Conservation (phyloP, 2,329 filamentous ascomycete genomes). For the Sarocladium oryzae region DNA sequence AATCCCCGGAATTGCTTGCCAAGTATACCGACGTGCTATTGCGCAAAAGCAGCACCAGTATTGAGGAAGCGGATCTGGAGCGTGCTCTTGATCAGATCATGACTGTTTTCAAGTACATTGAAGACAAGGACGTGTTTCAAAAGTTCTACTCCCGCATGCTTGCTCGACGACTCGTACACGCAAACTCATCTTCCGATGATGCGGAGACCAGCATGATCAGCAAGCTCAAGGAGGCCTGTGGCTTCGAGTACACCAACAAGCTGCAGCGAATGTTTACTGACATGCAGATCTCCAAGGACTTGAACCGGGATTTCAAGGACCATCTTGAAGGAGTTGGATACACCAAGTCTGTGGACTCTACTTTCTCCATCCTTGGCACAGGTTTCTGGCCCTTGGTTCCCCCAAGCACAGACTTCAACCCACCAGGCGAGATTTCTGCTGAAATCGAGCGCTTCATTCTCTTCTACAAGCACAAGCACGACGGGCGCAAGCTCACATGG, state of each 20-base stretch:
- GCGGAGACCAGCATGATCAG: constrained; percentile 99
- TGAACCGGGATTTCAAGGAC: constrained; percentile 84
- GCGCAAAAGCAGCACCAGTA: constrained; percentile 87
- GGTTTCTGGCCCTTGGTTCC: constrained; percentile 94
- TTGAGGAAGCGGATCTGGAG: constrained; percentile 91
- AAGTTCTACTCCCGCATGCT: constrained; percentile 98
- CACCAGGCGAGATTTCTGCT: constrained; percentile 75
- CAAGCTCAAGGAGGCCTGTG: constrained; percentile 96
- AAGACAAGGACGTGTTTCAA: constrained; percentile 99
- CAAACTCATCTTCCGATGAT: constrained; percentile 92
- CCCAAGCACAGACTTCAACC: constrained; percentile 81
- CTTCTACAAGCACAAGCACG: constrained; percentile 96
- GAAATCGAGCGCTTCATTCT: constrained; percentile 84
- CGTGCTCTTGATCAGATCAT: constrained; percentile 86
- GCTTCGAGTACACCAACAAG: constrained; percentile 99
- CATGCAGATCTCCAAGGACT: constrained; percentile 97
- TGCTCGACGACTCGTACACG: constrained; percentile 88
- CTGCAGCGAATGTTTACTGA: constrained; percentile 99
- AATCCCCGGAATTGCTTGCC: constrained; percentile 88
- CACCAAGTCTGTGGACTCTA: constrained; percentile 70
- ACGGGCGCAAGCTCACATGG: constrained; percentile 94
- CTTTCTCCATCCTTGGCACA: constrained; percentile 89
- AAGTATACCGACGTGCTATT: constrained; percentile 92
- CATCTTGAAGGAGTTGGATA: constrained; percentile 51
- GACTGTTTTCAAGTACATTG: constrained; percentile 99